Evolutionary conservation across 2,329 filamentous ascomycete species (phyloP).

Genomic region (Colletotrichum sp.): DNA sequence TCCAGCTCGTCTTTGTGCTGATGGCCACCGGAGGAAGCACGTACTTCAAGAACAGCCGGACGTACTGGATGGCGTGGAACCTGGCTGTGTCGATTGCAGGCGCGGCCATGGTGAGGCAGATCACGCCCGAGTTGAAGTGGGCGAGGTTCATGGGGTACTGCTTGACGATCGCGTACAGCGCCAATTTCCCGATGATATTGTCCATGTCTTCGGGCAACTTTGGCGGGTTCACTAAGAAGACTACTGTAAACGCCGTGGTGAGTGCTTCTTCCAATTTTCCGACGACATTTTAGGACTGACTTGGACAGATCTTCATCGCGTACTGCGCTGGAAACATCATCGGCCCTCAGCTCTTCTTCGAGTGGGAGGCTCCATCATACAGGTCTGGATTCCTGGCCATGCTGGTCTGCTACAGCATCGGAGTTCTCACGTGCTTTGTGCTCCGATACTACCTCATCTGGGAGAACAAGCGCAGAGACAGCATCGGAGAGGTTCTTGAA

Average conservation of each 20-base stretch:
- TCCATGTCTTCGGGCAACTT: conserved; percentile 75
- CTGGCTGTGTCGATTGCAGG: conserved; percentile 45
- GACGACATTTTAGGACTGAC: neutral
- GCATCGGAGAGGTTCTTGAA: neutral
- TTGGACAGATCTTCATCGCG: neutral
- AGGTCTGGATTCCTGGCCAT: conserved; percentile 60
- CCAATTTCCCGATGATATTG: conserved; percentile 69
- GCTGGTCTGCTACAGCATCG: conserved; percentile 29
- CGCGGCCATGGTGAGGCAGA: conserved; percentile 60
- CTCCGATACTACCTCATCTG: neutral
- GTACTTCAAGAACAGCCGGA: conserved; percentile 52
- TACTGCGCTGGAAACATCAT: conserved; percentile 63
- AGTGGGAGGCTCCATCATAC: conserved; percentile 62
- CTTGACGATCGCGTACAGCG: conserved; percentile 53
- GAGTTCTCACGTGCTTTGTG: conserved; percentile 49
- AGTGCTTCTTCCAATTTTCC: neutral
- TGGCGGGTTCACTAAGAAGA: conserved; percentile 70
- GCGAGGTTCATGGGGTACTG: conserved; percentile 30
- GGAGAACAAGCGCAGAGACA: conserved; percentile 18
- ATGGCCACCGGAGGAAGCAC: conserved; percentile 66
- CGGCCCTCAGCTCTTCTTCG: conserved; percentile 66
- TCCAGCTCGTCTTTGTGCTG: conserved; percentile 31
- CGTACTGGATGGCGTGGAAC: conserved; percentile 51
- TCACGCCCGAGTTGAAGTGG: conserved; percentile 43
- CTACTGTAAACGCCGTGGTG: conserved; percentile 57